Base-by-base conservation (phyloP, 2,329 filamentous ascomycete species). In the Calonectria hongkongensis region DNA sequence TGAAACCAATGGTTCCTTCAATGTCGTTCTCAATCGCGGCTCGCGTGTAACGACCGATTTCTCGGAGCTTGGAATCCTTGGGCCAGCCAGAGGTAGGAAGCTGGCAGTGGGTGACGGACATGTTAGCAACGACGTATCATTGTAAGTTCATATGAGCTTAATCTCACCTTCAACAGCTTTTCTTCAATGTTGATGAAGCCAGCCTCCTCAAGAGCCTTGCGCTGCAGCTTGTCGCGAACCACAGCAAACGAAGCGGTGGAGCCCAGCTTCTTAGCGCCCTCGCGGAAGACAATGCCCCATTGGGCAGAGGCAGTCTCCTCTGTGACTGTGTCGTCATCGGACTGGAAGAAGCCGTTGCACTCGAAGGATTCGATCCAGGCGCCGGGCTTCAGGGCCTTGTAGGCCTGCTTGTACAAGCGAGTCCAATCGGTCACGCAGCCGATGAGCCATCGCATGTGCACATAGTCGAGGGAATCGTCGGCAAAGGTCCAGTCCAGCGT, bases 401-500 rank as follows among this genome's bases (percentile, higher is more conserved):
- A 88, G 6, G 87, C 80, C 68, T 87, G 87, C 62, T 88, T 82
- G 69, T 91, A 86, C 6, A 92, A 78, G 27, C 85, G 84, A 45
- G 87, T 85, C 82, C 90, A 92, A 74, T 91, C 89, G 0, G 85
- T 82, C 72, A 92, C 87, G 47, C 87, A 86, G 36, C 91, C 91
- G 2, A 88, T 83, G 73, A 92, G 84, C 78, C 90, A 86, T 43
- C 89, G 88, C 16, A 89, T 88, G 80, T 92, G 91, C 71, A 93
- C 89, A 77, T 88, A 91, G 81, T 93, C 91, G 78, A 92, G 90
- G 58, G 86, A 84, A 54, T 88, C 80, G 0, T 84, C 81, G 8
- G 86, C 84, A 63, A 84, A 90, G 81, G 84, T 91, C 85, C 86
- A 87, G 1, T 83, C 82, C n/a, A 77, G 84, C 75, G 88, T 88